phyloP scores from a whole-genome alignment of 2,329 filamentous ascomycete species.

The Verticillium albo-atrum region DNA sequence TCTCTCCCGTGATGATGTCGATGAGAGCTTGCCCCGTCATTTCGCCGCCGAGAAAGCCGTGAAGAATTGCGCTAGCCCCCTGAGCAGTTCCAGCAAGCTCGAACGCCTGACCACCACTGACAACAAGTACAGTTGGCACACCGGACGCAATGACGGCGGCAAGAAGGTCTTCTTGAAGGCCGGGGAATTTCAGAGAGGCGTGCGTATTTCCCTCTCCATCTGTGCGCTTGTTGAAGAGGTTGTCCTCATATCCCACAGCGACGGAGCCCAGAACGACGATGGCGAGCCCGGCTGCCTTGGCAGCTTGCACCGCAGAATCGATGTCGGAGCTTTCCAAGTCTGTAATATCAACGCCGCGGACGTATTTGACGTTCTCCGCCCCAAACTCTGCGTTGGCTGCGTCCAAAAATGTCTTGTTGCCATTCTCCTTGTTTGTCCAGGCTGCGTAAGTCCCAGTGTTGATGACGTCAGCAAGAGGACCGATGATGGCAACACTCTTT shows the following conservation, averaged over 20 bases:
- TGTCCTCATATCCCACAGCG: constrained; percentile 15
- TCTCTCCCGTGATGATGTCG: constrained; percentile 58
- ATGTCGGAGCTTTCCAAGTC: constrained; percentile 14
- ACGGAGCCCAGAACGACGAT: constrained; percentile 23
- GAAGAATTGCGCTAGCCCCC: constrained; percentile 36
- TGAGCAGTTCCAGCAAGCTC: constrained; percentile 19
- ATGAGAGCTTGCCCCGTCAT: constrained; percentile 59
- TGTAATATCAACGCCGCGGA: constrained; percentile 14
- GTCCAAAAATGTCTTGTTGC: constrained; percentile 12
- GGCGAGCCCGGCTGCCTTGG: constrained; percentile 21
- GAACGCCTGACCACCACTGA: constrained; percentile 25
- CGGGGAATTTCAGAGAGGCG: constrained; percentile 22
- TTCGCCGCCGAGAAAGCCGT: constrained; percentile 59
- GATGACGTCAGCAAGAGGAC: constrained; percentile 14
- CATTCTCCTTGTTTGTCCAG: too few species aligned
- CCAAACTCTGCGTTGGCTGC: constrained; percentile 11
- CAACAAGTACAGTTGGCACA: constrained; percentile 22
- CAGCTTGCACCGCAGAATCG: constrained; percentile 16
- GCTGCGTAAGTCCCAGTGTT: constrained; percentile 16
- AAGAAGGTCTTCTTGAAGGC: constrained; percentile 25
- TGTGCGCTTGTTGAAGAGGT: constrained; percentile 23
- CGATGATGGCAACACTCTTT: constrained; percentile 14
- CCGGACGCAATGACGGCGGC: constrained; percentile 23
- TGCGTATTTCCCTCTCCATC: constrained; percentile 27
- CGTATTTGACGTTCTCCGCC: constrained; percentile 11